Conservation (phyloP, 108 stramenopile genomes). For the Tribonema minus region DNA sequence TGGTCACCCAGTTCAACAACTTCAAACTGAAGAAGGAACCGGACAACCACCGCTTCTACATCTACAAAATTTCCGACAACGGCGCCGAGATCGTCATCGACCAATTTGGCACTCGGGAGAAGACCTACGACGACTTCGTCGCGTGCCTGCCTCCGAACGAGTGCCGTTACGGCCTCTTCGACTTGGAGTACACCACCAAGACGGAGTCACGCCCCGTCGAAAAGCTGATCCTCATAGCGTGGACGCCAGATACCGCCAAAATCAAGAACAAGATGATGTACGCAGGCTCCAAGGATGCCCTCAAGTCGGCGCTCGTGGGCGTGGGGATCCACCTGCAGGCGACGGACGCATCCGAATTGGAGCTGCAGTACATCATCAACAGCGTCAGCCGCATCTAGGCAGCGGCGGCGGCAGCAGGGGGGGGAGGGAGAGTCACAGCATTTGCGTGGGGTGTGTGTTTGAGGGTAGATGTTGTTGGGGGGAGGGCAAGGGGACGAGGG, state of each 20-base stretch:
- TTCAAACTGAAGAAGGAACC: constrained; percentile 45
- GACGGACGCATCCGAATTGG: constrained; percentile 42
- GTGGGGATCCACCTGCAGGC: constrained; percentile 44
- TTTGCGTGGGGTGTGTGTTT: no score
- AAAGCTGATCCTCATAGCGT: constrained; percentile 86
- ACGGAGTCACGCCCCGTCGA: constrained; percentile 85
- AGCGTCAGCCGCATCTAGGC: no score
- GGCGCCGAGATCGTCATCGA: constrained; percentile 32
- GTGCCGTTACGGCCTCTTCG: constrained; percentile 84
- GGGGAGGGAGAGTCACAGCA: no score
- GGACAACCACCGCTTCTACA: constrained; percentile 34
- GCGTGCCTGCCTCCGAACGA: constrained; percentile 57
- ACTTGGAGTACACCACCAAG: constrained; percentile 74
- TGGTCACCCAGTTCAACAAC: constrained; percentile 34
- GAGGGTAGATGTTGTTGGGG: no score
- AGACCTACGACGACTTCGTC: constrained; percentile 38
- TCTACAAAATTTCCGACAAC: constrained; percentile 42
- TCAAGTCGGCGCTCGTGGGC: constrained; percentile 48
- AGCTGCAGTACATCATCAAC: constrained; percentile 41
- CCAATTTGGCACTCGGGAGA: constrained; percentile 18
- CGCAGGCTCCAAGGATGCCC: constrained; percentile 82
- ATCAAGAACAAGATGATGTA: constrained; percentile 89
- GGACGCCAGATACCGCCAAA: constrained; percentile 82
- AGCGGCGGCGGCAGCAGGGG: no score
- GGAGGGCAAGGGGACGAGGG: no score